phyloP scores from a whole-genome alignment of 2,329 filamentous ascomycete genomes.

The Monosporascus sp. region DNA sequence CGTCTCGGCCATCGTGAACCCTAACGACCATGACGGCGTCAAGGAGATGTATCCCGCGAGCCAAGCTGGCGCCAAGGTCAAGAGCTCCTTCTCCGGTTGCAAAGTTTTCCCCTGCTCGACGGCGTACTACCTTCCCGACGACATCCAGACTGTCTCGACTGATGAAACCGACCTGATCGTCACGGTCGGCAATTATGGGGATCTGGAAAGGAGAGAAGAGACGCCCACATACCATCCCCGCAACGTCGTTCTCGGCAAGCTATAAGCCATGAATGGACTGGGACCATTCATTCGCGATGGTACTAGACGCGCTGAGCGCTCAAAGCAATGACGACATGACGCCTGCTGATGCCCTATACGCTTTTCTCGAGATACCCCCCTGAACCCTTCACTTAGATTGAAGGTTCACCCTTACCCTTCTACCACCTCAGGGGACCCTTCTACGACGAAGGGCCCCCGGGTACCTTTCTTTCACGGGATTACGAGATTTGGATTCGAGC shows the following conservation, averaged over 20 bases:
- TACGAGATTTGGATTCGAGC: neutral
- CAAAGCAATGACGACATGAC: conserved; percentile 19
- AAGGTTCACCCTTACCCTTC: neutral
- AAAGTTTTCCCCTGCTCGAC: conserved; percentile 46
- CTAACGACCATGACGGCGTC: conserved; percentile 43
- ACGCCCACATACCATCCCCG: conserved; percentile 21
- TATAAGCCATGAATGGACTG: conserved; percentile 13
- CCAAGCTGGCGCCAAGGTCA: conserved; percentile 9
- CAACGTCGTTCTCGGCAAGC: conserved; percentile 29
- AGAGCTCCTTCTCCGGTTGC: conserved; percentile 44
- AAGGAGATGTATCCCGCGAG: conserved; percentile 47
- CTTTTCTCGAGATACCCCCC: conserved; percentile 20
- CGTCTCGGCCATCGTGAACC: conserved; percentile 52
- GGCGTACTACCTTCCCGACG: conserved; percentile 48
- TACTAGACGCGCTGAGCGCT: conserved; percentile 22
- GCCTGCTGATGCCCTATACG: conserved; percentile 5
- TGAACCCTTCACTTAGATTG: neutral
- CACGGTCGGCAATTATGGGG: conserved; percentile 37
- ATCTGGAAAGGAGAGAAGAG: conserved; percentile 14
- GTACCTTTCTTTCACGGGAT: neutral
- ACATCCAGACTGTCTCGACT: conserved; percentile 51
- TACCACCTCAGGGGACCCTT: neutral
- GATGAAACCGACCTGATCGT: conserved; percentile 42
- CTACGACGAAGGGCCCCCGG: neutral
- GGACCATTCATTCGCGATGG: conserved; percentile 6